phyloP scores from a whole-genome alignment of 2,329 filamentous ascomycete genomes.

The Fusarium camptoceras region DNA sequence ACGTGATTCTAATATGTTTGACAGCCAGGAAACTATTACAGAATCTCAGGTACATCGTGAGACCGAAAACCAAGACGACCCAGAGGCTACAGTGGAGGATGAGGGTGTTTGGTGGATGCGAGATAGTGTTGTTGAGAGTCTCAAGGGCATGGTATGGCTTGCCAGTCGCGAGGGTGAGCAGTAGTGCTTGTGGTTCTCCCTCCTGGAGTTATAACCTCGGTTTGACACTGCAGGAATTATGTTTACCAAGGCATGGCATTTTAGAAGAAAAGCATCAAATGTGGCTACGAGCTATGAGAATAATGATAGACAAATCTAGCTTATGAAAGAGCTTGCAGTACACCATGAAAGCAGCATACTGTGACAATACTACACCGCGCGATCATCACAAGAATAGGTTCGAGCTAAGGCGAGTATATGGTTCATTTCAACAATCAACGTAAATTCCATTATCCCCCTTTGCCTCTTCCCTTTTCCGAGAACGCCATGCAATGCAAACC shows the following conservation, averaged over 20 bases:
- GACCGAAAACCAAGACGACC: constrained; percentile 35
- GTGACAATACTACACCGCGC: not conserved
- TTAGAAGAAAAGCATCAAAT: constrained; percentile 10
- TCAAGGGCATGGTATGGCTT: constrained; percentile 68
- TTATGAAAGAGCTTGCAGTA: constrained; percentile 8
- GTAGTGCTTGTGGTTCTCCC: constrained; percentile 24
- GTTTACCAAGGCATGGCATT: not conserved
- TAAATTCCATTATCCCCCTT: constrained; percentile 50
- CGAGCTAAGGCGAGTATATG: constrained; percentile 37
- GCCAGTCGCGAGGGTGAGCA: constrained; percentile 55
- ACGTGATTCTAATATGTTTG: constrained; percentile 42
- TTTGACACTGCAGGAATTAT: not conserved
- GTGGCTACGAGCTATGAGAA: constrained; percentile 37
- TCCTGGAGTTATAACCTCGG: not conserved
- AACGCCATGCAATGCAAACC: constrained; percentile 57
- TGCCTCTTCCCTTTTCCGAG: constrained; percentile 49
- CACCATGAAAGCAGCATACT: not conserved
- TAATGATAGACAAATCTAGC: constrained; percentile 27
- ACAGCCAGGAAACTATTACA: constrained; percentile 53
- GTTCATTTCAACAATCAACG: constrained; percentile 48
- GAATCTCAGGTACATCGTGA: constrained; percentile 38
- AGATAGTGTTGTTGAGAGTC: constrained; percentile 64
- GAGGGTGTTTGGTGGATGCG: constrained; percentile 65
- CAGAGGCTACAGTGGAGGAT: constrained; percentile 39
- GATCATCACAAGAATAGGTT: constrained; percentile 9